Base-by-base conservation (phyloP, 768 basidiomycete genomes). In the Tulasnella sp. region DNA sequence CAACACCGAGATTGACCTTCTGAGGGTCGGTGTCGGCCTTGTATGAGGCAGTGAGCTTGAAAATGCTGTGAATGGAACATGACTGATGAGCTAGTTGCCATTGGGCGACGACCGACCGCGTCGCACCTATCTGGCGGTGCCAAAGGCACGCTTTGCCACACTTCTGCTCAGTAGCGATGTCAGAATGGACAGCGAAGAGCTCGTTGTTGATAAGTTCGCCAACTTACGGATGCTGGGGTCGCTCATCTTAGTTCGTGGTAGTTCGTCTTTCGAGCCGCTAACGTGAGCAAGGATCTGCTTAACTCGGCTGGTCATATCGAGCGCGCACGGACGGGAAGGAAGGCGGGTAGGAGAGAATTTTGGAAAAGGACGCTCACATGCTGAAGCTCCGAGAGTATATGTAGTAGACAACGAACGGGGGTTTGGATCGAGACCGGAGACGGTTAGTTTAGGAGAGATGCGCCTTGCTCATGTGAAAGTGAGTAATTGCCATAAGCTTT, bases 1-100 rank as follows among this genome's bases (percentile, higher is more conserved):
- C 96, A 67, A 96, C 95, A 49, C 95, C 94, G 31, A 97, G 87
- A 83, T 97, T 97, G 83, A 96, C 86, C 86, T 97, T 97, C 78
- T 90, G 83, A 17, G 88, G 86, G 82, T 86, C 88, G 2, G 87
- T 81, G 82, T 97, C 93, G 37, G 88, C 89, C 82, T 96, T 94
- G 89, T 90, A 97, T 1, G 93, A 90, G 25, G 93, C 91, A 0
- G 94, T 94, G 79, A 97, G 87, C 85, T 93, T 90, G 89, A 94
- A 94, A 81, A 95, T 95, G 84, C 93, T 95, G 79, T 64, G 11
- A 11, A 31, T 58, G 25, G 29, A 34, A 74, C n/a, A 52, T 38
- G 58, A 49, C 79, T 76, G 78, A 75, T 68, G 74, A 64, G 29
- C 79, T 78, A 68, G 67, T 79, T 69, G 29, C 9, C 6, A 54